phyloP scores from a whole-genome alignment of 306 rosid species.

The Vigna hirtella region DNA sequence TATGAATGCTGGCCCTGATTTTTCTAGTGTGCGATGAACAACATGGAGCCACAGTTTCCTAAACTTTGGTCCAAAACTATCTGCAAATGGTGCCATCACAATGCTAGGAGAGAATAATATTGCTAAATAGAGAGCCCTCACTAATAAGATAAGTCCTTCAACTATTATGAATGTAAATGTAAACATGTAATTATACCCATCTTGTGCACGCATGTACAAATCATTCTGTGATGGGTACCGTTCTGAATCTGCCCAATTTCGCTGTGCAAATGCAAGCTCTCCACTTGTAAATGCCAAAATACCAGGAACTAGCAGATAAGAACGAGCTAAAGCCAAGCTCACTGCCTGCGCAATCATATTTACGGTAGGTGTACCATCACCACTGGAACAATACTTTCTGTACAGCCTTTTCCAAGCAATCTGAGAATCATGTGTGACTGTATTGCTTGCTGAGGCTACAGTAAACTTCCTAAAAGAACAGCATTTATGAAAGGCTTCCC shows the following conservation, averaged over 20 bases:
- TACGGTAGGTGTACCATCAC: conserved; percentile 52
- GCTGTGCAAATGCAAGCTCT: conserved; percentile 81
- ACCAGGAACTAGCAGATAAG: conserved; percentile 81
- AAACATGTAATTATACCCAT: conserved; percentile 75
- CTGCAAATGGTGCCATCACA: conserved; percentile 87
- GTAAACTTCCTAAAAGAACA: conserved; percentile 54
- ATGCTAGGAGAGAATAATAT: conserved; percentile 88
- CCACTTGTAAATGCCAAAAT: conserved; percentile 80
- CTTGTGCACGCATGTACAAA: conserved; percentile 75
- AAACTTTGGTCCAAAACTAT: conserved; percentile 68
- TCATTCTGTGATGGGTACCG: conserved; percentile 58
- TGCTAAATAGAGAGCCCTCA: conserved; percentile 80
- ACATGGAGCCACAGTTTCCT: conserved; percentile 83
- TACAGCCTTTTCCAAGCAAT: conserved; percentile 74
- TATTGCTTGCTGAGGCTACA: conserved; percentile 52
- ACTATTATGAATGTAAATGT: conserved; percentile 58
- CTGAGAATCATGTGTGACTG: conserved; percentile 59
- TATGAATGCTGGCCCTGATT: conserved; percentile 95
- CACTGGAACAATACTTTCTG: conserved; percentile 57
- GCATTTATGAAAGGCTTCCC: conserved; percentile 46
- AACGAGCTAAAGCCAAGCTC: conserved; percentile 79
- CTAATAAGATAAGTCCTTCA: conserved; percentile 67
- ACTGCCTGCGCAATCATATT: conserved; percentile 84
- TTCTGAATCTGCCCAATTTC: conserved; percentile 58
- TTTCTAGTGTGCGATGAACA: conserved; percentile 82